Conservation (phyloP, 345 rosid species). For the Mangifera indica region DNA sequence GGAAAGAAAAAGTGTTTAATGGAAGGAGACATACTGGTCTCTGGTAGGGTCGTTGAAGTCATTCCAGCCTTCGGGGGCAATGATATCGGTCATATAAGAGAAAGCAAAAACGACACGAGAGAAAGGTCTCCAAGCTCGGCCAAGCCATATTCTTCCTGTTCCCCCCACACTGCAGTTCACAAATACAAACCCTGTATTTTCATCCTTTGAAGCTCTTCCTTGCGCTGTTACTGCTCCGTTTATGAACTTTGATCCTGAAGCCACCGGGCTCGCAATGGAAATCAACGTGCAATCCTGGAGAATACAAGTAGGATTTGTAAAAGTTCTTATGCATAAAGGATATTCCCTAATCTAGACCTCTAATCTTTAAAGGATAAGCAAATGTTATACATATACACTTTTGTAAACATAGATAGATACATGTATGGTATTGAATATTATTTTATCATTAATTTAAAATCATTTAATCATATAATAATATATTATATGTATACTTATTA, state of each 20-base stretch:
- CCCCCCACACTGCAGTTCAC: constrained; percentile 72
- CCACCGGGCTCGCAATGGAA: constrained; percentile 73
- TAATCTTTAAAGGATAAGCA: too few relatives aligned
- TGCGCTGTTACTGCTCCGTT: constrained; percentile 90
- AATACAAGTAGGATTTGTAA: too few relatives aligned
- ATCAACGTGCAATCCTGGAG: constrained; percentile 61
- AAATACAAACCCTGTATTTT: constrained; percentile 71
- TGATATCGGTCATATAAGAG: constrained; percentile 68
- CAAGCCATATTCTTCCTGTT: constrained; percentile 82
- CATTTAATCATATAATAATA: too few relatives aligned
- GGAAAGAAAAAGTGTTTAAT: too few relatives aligned
- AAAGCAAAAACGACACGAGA: constrained; percentile 68
- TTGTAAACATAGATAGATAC: too few relatives aligned
- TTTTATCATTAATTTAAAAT: too few relatives aligned
- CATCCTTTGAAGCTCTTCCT: constrained; percentile 67
- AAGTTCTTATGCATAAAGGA: too few relatives aligned
- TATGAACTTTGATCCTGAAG: constrained; percentile 54
- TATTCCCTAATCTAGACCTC: too few relatives aligned
- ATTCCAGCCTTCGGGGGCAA: constrained; percentile 89
- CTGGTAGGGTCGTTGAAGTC: constrained; percentile 78
- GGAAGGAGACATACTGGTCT: constrained; percentile 48
- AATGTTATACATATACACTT: too few relatives aligned
- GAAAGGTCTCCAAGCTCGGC: constrained; percentile 88
- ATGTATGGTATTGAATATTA: too few relatives aligned
- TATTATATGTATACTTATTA: too few relatives aligned